Evolutionary conservation across 805 yeast genomes (phyloP).

Genomic region (Metschnikowia reukaufii): DNA sequence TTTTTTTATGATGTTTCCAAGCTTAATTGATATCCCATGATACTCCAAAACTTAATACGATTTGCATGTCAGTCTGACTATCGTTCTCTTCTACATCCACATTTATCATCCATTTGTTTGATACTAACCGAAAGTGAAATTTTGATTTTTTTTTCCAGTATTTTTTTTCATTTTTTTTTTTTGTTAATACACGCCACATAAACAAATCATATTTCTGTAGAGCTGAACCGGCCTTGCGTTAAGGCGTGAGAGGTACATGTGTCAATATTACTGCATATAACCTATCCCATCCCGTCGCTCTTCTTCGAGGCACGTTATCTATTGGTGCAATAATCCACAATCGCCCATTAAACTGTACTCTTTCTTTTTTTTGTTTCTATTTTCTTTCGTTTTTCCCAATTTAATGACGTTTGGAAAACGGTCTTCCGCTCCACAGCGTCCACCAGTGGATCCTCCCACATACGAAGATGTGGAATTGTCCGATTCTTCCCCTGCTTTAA

Average conservation of each 20-base stretch:
- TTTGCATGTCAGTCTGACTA: conserved; percentile 46
- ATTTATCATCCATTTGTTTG: background rate
- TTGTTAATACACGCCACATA: background rate
- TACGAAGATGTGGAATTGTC: conserved; percentile 22
- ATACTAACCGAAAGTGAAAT: conserved; percentile 6
- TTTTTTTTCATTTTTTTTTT: background rate
- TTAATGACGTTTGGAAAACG: background rate
- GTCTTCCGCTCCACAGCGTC: background rate
- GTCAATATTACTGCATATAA: background rate
- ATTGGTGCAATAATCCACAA: background rate
- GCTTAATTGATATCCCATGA: conserved; percentile 23
- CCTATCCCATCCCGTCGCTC: background rate
- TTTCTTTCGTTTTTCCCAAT: background rate
- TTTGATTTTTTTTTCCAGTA: background rate
- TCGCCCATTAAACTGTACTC: background rate
- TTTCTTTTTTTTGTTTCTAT: background rate
- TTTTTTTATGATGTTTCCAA: conserved; percentile 14
- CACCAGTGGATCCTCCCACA: conserved; percentile 24
- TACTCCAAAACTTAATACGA: conserved; percentile 31
- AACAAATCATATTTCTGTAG: background rate
- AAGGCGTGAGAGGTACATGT: no score
- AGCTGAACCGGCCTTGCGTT: no score
- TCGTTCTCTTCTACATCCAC: background rate
- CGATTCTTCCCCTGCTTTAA: conserved; percentile 9
- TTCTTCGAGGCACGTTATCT: background rate